These are phyloP conservation scores for Lactarius trivialis DNA, from an alignment of 768 basidiomycete species.

Conservation along the genomic window DNA sequence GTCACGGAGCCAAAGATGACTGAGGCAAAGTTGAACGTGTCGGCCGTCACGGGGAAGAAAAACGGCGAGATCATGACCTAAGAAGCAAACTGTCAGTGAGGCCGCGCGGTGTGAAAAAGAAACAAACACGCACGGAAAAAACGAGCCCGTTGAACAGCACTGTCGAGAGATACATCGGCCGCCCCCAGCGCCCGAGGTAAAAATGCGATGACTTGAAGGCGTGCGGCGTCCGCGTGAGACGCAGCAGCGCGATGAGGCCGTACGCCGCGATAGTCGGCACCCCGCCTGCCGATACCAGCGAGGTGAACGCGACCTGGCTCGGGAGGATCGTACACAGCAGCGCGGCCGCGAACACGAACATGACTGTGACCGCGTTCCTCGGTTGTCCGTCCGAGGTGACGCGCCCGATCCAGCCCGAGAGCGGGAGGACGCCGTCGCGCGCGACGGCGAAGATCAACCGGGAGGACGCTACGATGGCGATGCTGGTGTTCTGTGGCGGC, in stretches of 20 bases:
- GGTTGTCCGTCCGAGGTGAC: constrained; percentile 72
- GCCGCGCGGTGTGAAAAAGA: background rate
- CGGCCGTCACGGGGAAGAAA: constrained; percentile 70
- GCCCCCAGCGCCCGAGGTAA: constrained; percentile 57
- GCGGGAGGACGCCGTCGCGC: constrained; percentile 86
- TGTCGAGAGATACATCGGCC: constrained; percentile 62
- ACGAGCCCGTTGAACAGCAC: constrained; percentile 68
- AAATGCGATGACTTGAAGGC: constrained; percentile 70
- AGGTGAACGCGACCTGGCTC: constrained; percentile 88
- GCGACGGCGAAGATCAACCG: constrained; percentile 88
- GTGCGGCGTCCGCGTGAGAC: constrained; percentile 71
- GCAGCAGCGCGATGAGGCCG: constrained; percentile 69
- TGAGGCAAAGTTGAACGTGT: constrained; percentile 77
- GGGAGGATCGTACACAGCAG: constrained; percentile 86
- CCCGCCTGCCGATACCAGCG: constrained; percentile 78
- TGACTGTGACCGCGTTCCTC: constrained; percentile 79
- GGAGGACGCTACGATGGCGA: constrained; percentile 83
- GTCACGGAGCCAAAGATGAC: constrained; percentile 79
- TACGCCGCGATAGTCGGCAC: constrained; percentile 88
- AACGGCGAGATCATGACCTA: constrained; percentile 84
- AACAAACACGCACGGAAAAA: constrained; percentile 51
- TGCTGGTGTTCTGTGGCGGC: constrained; percentile 63
- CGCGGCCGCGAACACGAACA: constrained; percentile 67
- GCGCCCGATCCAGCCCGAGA: constrained; percentile 75
- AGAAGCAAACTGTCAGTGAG: constrained; percentile 6